Evolutionary conservation across 2,329 filamentous ascomycete species (phyloP), one percentile per base, ranked within the genome.

Genomic region (Curvularia eragrostidis): DNA sequence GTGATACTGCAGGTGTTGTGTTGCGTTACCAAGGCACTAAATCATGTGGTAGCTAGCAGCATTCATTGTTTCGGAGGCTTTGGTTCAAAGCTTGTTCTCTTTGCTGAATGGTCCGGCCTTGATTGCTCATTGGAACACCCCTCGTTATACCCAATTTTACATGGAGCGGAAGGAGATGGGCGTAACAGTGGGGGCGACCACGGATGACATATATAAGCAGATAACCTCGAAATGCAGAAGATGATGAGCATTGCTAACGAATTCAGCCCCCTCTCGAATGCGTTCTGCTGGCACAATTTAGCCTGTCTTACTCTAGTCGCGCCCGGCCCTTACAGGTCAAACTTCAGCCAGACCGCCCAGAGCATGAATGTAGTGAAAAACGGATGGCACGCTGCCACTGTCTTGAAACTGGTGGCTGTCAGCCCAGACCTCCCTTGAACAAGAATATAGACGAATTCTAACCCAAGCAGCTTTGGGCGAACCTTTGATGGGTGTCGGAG

Each of bases 1-100:
- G 74, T 70, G 5, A 67, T 69, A 69, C 80, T 81, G 10, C 41
- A n/a, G 21, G 15, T n/a, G 34, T 18, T 36, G 15, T 36, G 7
- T 36, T 18, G 34, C 34, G 34, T 34, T 13, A 13, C 18, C 15
- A 6, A 36, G 15, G 15, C n/a, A n/a, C n/a, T 36, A 18, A n/a
- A 18, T 18, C 34, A 2, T n/a, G 15, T n/a, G 15, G 15, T 18
- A 6, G 15, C 15, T n/a, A n/a, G 34, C 34, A 18, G 4, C 15
- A 7, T 36, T 1, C 5, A 9, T n/a, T 13, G 5, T 7, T 36
- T 3, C 8, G 5, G 34, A 36, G 34, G 34, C 15, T 36, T n/a
- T 6, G 15, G 18, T 18, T 5, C n/a, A 36, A 3, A 15, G 1
- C 6, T 36, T 36, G 34, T 15, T 36, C 5, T 36, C 34, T 5